These are phyloP conservation scores for Trametes sp. DNA, from an alignment of 1,284 basidiomycete genomes.

Conservation along the genomic window DNA sequence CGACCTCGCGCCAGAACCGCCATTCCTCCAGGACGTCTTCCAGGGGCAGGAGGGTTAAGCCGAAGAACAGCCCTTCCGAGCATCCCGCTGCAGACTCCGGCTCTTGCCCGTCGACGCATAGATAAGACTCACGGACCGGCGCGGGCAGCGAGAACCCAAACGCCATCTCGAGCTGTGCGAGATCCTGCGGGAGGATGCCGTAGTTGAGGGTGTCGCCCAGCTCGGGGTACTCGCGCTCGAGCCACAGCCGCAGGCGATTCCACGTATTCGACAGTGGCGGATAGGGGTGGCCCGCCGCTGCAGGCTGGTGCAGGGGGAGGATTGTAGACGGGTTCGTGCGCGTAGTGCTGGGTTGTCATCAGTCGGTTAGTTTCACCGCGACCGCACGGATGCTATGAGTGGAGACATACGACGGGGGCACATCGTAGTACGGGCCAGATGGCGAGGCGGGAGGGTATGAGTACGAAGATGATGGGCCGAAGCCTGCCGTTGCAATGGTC, in stretches of 20 bases:
- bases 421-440: constrained; percentile 60
- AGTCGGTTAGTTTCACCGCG: constrained; percentile 20
- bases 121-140: constrained; percentile 85
- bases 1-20: constrained; percentile 93
- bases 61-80: constrained; percentile 90
- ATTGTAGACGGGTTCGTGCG: constrained; percentile 62
- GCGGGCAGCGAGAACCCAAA: constrained; percentile 83
- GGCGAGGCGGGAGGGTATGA: constrained; percentile 77
- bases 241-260: constrained; percentile 79
- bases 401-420: constrained; percentile 63
- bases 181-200: constrained; percentile 78
- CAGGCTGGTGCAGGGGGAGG: constrained; percentile 67
- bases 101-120: constrained; percentile 86
- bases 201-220: constrained; percentile 91
- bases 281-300: constrained; percentile 58
- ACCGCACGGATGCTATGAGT: constrained; percentile 16
- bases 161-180: constrained; percentile 81
- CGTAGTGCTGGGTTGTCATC: constrained; percentile 38
- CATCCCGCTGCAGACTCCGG: constrained; percentile 85
- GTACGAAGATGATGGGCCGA: constrained; percentile 72
- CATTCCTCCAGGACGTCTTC: constrained; percentile 94
- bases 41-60: constrained; percentile 82
- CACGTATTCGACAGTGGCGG: constrained; percentile 83
- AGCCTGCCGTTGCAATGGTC: constrained; percentile 59
- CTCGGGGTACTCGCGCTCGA: constrained; percentile 86